These are phyloP conservation scores for Ensete glaucum DNA, from an alignment of 176 grass and related monocot genomes.

Conservation along the genomic window DNA sequence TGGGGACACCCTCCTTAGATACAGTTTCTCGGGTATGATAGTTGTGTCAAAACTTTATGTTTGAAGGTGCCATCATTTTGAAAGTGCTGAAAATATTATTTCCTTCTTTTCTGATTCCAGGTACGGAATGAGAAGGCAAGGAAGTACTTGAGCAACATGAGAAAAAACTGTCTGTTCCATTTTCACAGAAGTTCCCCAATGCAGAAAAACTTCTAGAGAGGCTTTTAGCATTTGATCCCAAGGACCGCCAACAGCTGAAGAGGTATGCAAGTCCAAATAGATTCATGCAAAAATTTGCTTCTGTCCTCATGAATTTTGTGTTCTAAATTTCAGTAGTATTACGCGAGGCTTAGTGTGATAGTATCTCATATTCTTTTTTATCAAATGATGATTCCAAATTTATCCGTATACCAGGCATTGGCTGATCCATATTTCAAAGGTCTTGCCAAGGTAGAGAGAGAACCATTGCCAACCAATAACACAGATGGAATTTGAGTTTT, in stretches of 20 bases:
- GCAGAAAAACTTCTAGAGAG: constrained; percentile 79
- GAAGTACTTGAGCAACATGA: constrained; percentile 72
- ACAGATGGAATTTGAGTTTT: constrained; percentile 98
- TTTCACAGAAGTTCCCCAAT: constrained; percentile 82
- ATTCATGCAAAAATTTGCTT: not conserved
- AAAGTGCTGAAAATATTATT: not conserved
- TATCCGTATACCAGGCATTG: constrained; percentile 43
- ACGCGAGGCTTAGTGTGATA: not conserved
- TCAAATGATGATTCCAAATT: not conserved
- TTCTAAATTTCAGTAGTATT: constrained; percentile 5
- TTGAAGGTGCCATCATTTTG: not conserved
- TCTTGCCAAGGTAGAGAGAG: constrained; percentile 71
- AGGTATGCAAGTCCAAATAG: constrained; percentile 30
- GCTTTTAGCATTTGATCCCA: constrained; percentile 94
- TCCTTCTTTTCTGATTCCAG: constrained; percentile 28
- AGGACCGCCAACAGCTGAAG: constrained; percentile 86
- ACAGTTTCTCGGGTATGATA: constrained; percentile 58
- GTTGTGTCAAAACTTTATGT: constrained; percentile 1
- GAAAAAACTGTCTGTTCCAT: constrained; percentile 63
- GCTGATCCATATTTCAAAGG: constrained; percentile 86
- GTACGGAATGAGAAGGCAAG: constrained; percentile 91
- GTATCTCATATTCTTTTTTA: not conserved
- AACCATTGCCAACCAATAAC: constrained; percentile 84
- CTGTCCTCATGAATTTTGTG: constrained; percentile 10
- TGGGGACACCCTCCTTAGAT: constrained; percentile 67